A percentile compares a stretch with the other conserved stretches of the same genome.
phyloP scores from a whole-genome alignment of 768 basidiomycete species.

The Strobilomyces echinocephalus region DNA sequence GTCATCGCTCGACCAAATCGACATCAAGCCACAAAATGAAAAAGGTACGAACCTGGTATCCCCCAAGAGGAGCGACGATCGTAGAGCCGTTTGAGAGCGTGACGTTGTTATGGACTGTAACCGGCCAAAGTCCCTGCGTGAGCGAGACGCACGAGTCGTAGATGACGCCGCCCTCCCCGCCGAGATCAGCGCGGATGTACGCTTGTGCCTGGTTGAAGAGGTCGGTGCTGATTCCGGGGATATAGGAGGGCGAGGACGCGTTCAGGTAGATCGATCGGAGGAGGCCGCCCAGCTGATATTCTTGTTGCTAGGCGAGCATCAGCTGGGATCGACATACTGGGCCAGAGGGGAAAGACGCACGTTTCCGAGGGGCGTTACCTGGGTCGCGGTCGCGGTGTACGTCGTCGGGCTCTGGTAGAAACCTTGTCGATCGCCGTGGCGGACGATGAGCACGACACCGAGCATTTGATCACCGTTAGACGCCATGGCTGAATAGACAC shows the following conservation, averaged over 20 bases:
- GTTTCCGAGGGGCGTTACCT: no score
- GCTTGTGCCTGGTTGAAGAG: constrained; percentile 38
- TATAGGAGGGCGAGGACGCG: constrained; percentile 47
- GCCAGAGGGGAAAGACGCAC: no score
- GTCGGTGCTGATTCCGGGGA: constrained; percentile 36
- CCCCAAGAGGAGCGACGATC: constrained; percentile 55
- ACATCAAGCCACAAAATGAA: constrained; percentile 5
- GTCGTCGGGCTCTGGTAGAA: no score
- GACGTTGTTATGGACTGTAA: constrained; percentile 40
- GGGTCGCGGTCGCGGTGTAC: no score
- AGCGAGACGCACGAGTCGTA: constrained; percentile 63
- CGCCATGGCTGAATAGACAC: constrained; percentile 8
- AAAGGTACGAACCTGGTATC: constrained; percentile 51
- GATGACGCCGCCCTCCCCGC: constrained; percentile 65
- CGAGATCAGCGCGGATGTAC: constrained; percentile 58
- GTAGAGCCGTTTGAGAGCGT: constrained; percentile 64
- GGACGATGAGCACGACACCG: constrained; percentile 50
- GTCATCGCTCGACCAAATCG: neutral
- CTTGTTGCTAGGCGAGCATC: constrained; percentile 42
- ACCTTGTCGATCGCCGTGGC: constrained; percentile 68
- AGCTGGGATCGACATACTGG: no score
- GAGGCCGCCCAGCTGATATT: constrained; percentile 50
- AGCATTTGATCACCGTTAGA: constrained; percentile 34
- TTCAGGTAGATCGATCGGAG: constrained; percentile 54
- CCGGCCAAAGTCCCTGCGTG: constrained; percentile 65